Conservation (phyloP, 306 rosid genomes). For the Bauhinia variegata region DNA sequence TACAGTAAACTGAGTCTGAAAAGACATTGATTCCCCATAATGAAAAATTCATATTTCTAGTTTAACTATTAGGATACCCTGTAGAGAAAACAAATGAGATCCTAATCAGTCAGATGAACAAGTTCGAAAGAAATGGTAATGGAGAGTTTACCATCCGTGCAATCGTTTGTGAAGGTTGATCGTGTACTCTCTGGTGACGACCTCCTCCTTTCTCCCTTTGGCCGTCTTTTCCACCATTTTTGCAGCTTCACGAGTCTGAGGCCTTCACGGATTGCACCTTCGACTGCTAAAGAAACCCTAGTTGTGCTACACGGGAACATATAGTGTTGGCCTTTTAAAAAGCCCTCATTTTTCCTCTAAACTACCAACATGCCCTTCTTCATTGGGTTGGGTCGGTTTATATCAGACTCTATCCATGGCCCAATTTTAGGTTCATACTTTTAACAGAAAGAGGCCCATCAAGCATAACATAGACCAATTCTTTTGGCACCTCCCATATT, state of each 20-base stretch:
- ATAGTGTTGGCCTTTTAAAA: too few relatives aligned
- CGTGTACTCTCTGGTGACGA: slow-evolving; percentile 50
- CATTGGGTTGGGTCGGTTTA: too few relatives aligned
- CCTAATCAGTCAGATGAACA: neutral
- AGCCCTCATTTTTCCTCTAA: too few relatives aligned
- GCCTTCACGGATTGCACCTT: neutral
- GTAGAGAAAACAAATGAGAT: neutral
- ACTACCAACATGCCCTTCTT: too few relatives aligned
- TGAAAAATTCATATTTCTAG: neutral
- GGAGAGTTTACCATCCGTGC: slow-evolving; percentile 60
- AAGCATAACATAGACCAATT: too few relatives aligned
- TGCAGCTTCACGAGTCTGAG: neutral
- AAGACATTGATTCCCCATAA: neutral
- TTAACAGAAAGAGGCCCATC: too few relatives aligned
- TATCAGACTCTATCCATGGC: too few relatives aligned
- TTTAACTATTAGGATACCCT: neutral
- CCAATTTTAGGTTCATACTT: too few relatives aligned
- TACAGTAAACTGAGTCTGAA: neutral
- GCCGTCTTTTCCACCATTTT: slow-evolving; percentile 53
- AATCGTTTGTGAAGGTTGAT: slow-evolving; percentile 58
- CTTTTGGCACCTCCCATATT: too few relatives aligned
- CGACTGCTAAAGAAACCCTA: neutral
- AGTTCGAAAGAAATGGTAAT: too few relatives aligned
- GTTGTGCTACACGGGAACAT: neutral
- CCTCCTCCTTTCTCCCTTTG: slow-evolving; percentile 51